Evolutionary conservation across 768 basidiomycete genomes (phyloP).

Genomic region (Boletellus emodensis): DNA sequence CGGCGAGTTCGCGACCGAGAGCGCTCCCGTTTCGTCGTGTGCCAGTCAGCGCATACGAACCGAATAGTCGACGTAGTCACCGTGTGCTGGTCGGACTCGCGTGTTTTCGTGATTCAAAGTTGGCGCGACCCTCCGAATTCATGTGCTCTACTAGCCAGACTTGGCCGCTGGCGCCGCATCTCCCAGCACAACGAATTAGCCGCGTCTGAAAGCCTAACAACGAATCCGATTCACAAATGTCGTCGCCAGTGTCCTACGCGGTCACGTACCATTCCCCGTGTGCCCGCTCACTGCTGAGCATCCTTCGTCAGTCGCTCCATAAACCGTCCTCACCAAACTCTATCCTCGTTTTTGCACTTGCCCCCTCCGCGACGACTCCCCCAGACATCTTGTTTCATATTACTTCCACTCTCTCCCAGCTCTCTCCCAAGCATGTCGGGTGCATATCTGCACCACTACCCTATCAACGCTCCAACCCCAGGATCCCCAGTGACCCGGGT

Average conservation of each 20-base stretch:
- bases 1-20: no score
- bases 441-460: constrained; percentile 57
- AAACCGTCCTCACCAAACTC: not conserved
- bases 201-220: no score
- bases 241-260: constrained; percentile 3
- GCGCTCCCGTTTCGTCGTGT: no score
- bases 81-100: no score
- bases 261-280: constrained; percentile 16
- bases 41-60: no score
- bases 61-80: no score
- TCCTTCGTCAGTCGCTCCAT: constrained; percentile 7
- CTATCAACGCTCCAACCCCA: constrained; percentile 6
- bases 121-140: no score
- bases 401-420: constrained; percentile 37
- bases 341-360: constrained; percentile 23
- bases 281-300: constrained; percentile 16
- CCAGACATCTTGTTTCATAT: constrained; percentile 34
- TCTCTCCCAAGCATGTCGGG: constrained; percentile 47
- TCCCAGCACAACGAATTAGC: no score
- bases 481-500: constrained; percentile 25
- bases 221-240: no score
- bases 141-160: no score
- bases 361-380: constrained; percentile 22
- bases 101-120: no score
- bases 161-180: no score